Evolutionary conservation across 768 basidiomycete species (phyloP), one percentile per base, ranked within the genome.

Genomic region (Mycena indigotica): DNA sequence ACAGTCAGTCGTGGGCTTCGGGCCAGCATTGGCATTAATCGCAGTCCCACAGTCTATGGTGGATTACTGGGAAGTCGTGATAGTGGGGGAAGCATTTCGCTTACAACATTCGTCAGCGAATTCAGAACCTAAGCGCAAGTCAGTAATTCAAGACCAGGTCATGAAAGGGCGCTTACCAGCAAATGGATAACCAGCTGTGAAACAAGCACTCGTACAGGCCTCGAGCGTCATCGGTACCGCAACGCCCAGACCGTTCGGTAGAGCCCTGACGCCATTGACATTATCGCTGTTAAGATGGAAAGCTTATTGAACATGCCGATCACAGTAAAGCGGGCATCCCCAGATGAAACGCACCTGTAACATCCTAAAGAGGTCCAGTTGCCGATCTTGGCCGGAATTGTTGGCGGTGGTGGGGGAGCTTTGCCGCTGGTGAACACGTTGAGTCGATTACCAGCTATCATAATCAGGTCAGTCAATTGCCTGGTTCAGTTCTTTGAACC

Each of bases 321-420:
- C 13, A 38, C 30, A 28, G 29, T 54, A 29, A 28, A 29, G 21
- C 41, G 29, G 21, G n/a, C n/a, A n/a, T n/a, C n/a, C n/a, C n/a
- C n/a, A n/a, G n/a, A n/a, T n/a, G n/a, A n/a, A 29, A 65, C 77
- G 56, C 61, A 87, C 89, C 74, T 86, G 73, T 81, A 90, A 68
- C 90, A 92, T 16, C 90, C 90, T 23, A 91, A 77, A 0, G 84
- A 86, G 2, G 72, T 69, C 89, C 89, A 91, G 30, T 80, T 76
- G 3, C 87, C 88, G 40, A 86, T 79, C 49, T 69, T 80, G 2
- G 80, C 77, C 0, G 81, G 77, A 25, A 81, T 83, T 16, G 71
- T 61, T 0, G 89, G 88, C 8, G 80, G 70, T 0, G 83, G 64
- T 6, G 89, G 84, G 26, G 88, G 84, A 10, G 76, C 53, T 26